Evolutionary conservation across 345 rosid species (phyloP).

Genomic region (Trapa incisa): DNA sequence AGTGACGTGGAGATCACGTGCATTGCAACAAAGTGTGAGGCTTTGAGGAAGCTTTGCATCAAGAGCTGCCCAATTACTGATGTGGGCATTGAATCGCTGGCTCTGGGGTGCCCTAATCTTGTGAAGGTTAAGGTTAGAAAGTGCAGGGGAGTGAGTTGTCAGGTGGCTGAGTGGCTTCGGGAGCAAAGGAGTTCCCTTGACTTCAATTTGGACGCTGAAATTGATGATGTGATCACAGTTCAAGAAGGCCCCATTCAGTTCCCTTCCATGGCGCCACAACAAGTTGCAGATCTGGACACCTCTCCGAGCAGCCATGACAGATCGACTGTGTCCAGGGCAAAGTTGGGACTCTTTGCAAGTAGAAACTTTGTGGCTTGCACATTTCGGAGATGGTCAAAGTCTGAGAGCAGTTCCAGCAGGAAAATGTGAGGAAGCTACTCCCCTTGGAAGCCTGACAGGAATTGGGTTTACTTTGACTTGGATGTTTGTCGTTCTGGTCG

Average conservation of each 20-base stretch:
- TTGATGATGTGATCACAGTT: constrained; percentile 22
- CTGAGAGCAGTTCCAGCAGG: constrained; percentile 22
- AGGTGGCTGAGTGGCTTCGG: constrained; percentile 45
- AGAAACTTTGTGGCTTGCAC: constrained; percentile 44
- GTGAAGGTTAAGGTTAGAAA: constrained; percentile 73
- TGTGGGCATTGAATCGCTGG: constrained; percentile 50
- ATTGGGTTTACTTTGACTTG: not conserved
- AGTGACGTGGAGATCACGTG: constrained; percentile 67
- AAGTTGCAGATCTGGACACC: constrained; percentile 17
- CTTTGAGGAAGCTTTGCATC: constrained; percentile 68
- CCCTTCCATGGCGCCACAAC: constrained; percentile 14
- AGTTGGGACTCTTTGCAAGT: constrained; percentile 41
- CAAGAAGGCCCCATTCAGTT: constrained; percentile 34
- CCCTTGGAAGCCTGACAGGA: not conserved
- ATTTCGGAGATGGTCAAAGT: constrained; percentile 42
- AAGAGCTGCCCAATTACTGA: constrained; percentile 67
- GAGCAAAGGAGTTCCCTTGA: constrained; percentile 37
- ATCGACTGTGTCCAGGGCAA: constrained; percentile 35
- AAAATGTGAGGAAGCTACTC: constrained; percentile 19
- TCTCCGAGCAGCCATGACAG: constrained; percentile 35
- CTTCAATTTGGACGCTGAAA: constrained; percentile 50
- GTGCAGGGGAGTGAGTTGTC: constrained; percentile 52
- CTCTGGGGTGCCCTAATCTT: constrained; percentile 68
- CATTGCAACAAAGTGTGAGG: constrained; percentile 50
- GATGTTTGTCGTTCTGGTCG: not conserved